Base-by-base conservation (phyloP, 2,329 filamentous ascomycete genomes). In the Botrytis hyacinthi region DNA sequence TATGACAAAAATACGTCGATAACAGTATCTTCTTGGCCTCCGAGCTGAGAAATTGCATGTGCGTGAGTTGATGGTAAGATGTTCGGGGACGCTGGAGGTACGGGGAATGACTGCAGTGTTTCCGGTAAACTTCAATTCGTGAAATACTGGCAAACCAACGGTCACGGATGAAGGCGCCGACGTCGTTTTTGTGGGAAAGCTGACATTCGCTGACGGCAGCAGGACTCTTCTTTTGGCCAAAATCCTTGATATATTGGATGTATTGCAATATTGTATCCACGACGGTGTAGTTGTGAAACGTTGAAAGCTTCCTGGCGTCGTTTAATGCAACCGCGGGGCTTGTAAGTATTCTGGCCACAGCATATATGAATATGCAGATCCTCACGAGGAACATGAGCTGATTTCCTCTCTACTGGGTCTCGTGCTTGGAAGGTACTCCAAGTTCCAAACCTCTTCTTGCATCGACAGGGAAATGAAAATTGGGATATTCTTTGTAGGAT, bases 291-390 rank as follows among this genome's bases (percentile, higher is more conserved):
- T 48, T n/a, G 60, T 67, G 35, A 37, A n/a, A 61, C 32, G 14
- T 32, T n/a, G 32, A 59, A 67, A 46, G 37, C 37, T 72, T 57
- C 61, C 46, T 72, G 60, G 37, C 68, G 70, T 51, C 22, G 22
- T 40, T 67, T 42, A 20, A 44, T 67, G 70, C 70, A 72, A 29
- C 46, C 44, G 61, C 57, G 60, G 70, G 61, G 60, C 70, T 46
- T 54, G 46, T 35, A 48, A 51, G 60, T 40, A 57, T 42, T 65
- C 26, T 57, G 35, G 46, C 46, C 60, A 65, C 48, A 67, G 22
- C 60, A 72, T 72, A 72, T 72, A 65, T 67, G 18, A 66, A 51
- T 72, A 66, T 72, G 70, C 70, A 67, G 60, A 67, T 66, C 44
- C 70, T 59, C 70, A 72, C 60, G 60, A 67, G 70, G 59, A 54